Evolutionary conservation across 2,329 filamentous ascomycete species (phyloP), one percentile per base, ranked within the genome.

Genomic region (Verticillium nonalfalfae): DNA sequence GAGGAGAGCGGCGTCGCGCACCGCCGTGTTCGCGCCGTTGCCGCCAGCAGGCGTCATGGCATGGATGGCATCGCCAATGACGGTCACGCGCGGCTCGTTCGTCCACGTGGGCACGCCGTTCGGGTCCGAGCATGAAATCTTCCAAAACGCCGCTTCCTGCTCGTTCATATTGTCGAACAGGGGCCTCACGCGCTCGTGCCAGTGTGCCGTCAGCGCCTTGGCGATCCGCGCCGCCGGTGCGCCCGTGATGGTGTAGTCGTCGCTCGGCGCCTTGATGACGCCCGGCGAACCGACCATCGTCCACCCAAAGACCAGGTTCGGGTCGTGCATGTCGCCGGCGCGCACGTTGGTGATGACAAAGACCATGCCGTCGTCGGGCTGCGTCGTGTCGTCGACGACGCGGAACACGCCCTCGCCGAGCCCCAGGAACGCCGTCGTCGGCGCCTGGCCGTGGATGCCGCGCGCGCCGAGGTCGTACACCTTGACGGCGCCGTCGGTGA

Each of bases 371-470:
- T 76, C 69, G 11, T 50, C n/a, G 0, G 78, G 71, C 13, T 78
- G 75, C 10, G 45, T 50, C 0, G 76, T 73, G 2, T 76, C 71
- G 66, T 89, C 86, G 1, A 70, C 66, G 0, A 87, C n/a, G 2
- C 79, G 68, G 68, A 82, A 89, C 0, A 90, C 86, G 1, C 87
- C 86, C 70, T 89, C 86, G 1, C 86, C 85, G 1, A 89, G 75
- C 0, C 71, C 78, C 63, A 81, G 83, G 75, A 88, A 89, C 0
- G 86, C 85, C 0, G 81, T 78, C 0, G 80, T 85, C 0, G 85
- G 84, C 7, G 87, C 85, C 68, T 88, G 85, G 0, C 86, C 87
- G 65, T 89, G 86, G 31, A 89, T 88, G 1, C 85, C 85, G 57
- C 86, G 73, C 0, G 85, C 82, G 3, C 86, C 85, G 0, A 85